Evolutionary conservation across 2,329 filamentous ascomycete genomes (phyloP).

Genomic region (Apiospora rasikravindrae): DNA sequence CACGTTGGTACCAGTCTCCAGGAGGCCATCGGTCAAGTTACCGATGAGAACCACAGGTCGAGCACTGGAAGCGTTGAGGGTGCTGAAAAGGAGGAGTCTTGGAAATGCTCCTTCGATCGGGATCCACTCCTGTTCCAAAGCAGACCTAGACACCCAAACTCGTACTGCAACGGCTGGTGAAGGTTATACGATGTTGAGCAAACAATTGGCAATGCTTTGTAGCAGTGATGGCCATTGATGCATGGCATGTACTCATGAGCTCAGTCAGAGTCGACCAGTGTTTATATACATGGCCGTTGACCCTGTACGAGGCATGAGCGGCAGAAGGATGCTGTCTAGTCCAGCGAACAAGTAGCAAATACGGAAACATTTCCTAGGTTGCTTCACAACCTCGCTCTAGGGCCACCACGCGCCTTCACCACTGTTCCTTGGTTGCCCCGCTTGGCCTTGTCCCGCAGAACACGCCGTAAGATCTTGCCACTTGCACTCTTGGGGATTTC

Average conservation of each 20-base stretch:
- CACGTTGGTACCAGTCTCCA: neutral
- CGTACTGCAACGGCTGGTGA: neutral
- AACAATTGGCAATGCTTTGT: neutral
- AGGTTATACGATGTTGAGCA: neutral
- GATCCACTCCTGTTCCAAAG: neutral
- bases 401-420: conserved; percentile 1
- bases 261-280: neutral
- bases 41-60: neutral
- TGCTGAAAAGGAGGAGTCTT: neutral
- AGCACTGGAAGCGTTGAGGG: neutral
- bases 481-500: conserved; percentile 68
- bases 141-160: neutral
- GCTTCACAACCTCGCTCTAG: neutral
- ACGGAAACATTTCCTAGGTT: neutral
- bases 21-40: neutral
- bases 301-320: neutral
- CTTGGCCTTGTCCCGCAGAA: conserved; percentile 61
- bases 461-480: conserved; percentile 67
- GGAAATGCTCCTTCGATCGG: neutral
- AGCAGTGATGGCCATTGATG: neutral
- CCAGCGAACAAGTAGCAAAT: neutral
- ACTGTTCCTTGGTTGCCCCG: conserved; percentile 1
- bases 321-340: neutral
- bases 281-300: neutral
- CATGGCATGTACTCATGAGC: neutral